Evolutionary conservation across 352 stramenopile genomes (phyloP).

Genomic region (Phytophthora palmivora): DNA sequence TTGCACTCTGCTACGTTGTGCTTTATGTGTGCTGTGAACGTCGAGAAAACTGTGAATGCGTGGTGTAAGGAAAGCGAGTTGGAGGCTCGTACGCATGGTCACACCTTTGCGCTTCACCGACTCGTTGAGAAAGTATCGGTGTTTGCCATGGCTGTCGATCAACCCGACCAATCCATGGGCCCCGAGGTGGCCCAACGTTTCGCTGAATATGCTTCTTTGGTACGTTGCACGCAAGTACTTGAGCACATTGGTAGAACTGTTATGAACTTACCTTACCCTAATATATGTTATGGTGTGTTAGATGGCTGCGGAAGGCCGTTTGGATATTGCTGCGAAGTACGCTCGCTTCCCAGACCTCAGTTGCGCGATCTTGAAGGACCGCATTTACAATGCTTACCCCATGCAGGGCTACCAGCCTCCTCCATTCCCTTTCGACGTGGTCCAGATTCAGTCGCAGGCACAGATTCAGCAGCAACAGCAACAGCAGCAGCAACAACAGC

Average conservation of each 20-base stretch:
- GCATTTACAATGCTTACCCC: constrained; percentile 86
- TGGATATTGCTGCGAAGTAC: constrained; percentile 95
- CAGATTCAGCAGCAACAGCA: constrained; percentile 65
- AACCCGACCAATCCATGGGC: constrained; percentile 87
- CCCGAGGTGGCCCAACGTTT: constrained; percentile 91
- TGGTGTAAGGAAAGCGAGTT: constrained; percentile 92
- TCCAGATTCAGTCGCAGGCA: constrained; percentile 65
- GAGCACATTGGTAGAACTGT: not conserved
- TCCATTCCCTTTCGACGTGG: constrained; percentile 85
- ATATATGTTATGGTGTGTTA: constrained; percentile 29
- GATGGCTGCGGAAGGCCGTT: constrained; percentile 93
- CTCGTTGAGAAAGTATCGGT: constrained; percentile 98
- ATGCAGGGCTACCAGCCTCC: constrained; percentile 81
- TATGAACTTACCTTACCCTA: constrained; percentile 2
- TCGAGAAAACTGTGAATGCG: constrained; percentile 87
- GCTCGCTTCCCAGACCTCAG: constrained; percentile 80
- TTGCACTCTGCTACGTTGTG: constrained; percentile 93
- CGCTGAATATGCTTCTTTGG: constrained; percentile 86
- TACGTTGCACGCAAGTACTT: constrained; percentile 9
- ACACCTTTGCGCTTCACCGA: constrained; percentile 92
- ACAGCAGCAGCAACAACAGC: constrained; percentile 49
- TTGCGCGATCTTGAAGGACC: constrained; percentile 86
- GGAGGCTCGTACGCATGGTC: constrained; percentile 65
- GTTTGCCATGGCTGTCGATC: constrained; percentile 90
- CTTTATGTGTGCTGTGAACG: constrained; percentile 97